phyloP scores from a whole-genome alignment of 306 rosid genomes.

The Vigna unguiculata region DNA sequence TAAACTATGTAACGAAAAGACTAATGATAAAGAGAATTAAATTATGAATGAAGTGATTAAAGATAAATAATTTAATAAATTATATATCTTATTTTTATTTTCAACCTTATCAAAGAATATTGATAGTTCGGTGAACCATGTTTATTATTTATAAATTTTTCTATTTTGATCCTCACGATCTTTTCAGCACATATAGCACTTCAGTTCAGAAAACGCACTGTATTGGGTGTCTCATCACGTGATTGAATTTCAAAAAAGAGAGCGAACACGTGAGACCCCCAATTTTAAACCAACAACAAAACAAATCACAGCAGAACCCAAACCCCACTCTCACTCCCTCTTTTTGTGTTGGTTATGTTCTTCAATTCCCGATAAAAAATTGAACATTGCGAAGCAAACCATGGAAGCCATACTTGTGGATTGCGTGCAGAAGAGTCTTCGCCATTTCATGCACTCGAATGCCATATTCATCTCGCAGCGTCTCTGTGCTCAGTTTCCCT shows the following conservation, averaged over 20 bases:
- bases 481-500: constrained; percentile 83
- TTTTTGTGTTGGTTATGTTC: not conserved
- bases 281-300: constrained; percentile 51
- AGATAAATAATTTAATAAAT: not conserved
- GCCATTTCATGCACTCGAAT: constrained; percentile 79
- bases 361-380: not conserved
- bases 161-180: not conserved
- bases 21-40: not conserved
- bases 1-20: too few species aligned
- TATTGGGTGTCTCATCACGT: constrained; percentile 44
- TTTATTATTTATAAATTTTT: not conserved
- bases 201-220: not conserved
- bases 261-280: constrained; percentile 57
- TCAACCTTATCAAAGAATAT: not conserved
- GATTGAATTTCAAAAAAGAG: constrained; percentile 46
- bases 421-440: constrained; percentile 78
- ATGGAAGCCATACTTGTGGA: constrained; percentile 89
- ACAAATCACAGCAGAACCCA: constrained; percentile 33
- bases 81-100: not conserved
- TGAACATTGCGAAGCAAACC: constrained; percentile 25
- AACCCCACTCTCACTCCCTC: not conserved
- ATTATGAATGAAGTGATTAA: not conserved
- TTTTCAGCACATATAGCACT: not conserved
- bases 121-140: not conserved
- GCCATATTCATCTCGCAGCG: constrained; percentile 92